phyloP scores from a whole-genome alignment of 2,329 filamentous ascomycete genomes.

The Colletotrichum sp. region DNA sequence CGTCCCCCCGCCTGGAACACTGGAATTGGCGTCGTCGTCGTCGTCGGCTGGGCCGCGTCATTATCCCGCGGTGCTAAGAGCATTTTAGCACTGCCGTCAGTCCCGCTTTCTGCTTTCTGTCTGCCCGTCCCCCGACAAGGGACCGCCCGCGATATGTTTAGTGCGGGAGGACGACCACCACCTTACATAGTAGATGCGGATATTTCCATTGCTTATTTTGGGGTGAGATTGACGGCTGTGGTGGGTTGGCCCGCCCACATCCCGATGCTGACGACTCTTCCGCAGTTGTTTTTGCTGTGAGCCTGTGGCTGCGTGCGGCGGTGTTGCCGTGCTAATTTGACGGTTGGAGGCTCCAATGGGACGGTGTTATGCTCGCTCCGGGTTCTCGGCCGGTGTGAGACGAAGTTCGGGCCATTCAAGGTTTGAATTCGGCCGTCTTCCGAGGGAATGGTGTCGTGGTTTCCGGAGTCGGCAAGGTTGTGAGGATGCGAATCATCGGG shows the following conservation, averaged over 20 bases:
- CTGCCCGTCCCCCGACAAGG: background rate
- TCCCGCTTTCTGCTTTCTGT: background rate
- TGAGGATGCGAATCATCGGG: background rate
- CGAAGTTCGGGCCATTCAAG: background rate
- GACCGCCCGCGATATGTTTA: background rate
- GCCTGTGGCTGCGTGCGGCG: background rate
- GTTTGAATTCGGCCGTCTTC: background rate
- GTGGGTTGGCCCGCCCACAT: background rate
- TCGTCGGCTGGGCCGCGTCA: constrained; percentile 16
- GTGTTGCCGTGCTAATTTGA: background rate
- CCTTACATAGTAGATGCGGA: background rate
- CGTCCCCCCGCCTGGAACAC: background rate
- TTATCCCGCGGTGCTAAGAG: background rate
- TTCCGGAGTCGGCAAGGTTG: background rate
- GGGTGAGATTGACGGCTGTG: background rate
- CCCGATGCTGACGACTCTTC: constrained; percentile 4
- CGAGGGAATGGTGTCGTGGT: background rate
- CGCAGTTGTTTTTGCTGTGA: background rate
- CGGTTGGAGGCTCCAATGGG: background rate
- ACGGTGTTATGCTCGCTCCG: background rate
- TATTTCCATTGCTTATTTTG: background rate
- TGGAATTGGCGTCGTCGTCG: background rate
- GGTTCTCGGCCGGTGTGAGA: background rate
- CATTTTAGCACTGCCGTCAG: constrained; percentile 1
- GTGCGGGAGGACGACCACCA: background rate